phyloP scores from a whole-genome alignment of 768 basidiomycete species.

The Sarcodon sp. region DNA sequence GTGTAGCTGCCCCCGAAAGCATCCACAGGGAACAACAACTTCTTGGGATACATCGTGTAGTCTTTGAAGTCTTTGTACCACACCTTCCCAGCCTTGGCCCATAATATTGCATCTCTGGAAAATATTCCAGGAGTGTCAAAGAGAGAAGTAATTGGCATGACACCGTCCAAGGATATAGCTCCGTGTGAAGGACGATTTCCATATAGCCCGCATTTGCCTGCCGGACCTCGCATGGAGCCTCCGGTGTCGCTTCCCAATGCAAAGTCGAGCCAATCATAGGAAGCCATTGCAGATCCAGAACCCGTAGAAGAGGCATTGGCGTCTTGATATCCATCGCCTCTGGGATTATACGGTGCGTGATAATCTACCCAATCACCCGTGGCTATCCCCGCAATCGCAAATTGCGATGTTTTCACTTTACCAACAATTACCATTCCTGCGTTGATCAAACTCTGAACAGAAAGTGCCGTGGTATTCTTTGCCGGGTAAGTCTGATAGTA shows the following conservation, averaged over 20 bases:
- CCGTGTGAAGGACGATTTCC: constrained; percentile 17
- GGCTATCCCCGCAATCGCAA: constrained; percentile 30
- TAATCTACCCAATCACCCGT: constrained; percentile 20
- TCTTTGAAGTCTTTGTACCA: constrained; percentile 17
- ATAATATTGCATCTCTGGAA: constrained; percentile 14
- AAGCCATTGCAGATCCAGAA: constrained; percentile 12
- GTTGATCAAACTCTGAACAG: constrained; percentile 30
- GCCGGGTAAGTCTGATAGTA: constrained; percentile 21
- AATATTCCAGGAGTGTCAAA: constrained; percentile 17
- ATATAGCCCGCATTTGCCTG: constrained; percentile 15
- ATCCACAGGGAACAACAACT: constrained; percentile 15
- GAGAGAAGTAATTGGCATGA: constrained; percentile 16
- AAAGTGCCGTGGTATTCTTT: constrained; percentile 23
- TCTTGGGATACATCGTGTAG: constrained; percentile 15
- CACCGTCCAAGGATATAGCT: constrained; percentile 13
- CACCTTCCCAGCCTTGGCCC: constrained; percentile 13
- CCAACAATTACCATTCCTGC: constrained; percentile 39
- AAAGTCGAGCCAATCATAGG: constrained; percentile 17
- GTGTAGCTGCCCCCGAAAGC: constrained; percentile 13
- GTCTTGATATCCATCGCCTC: constrained; percentile 20
- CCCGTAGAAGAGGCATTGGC: constrained; percentile 17
- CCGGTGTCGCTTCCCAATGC: constrained; percentile 18
- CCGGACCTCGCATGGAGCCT: constrained; percentile 17
- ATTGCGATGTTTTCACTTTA: constrained; percentile 40
- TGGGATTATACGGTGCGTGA: constrained; percentile 18